These are phyloP conservation scores for Exophiala phaeomuriformis DNA, from an alignment of 2,329 filamentous ascomycete genomes.

Conservation along the genomic window DNA sequence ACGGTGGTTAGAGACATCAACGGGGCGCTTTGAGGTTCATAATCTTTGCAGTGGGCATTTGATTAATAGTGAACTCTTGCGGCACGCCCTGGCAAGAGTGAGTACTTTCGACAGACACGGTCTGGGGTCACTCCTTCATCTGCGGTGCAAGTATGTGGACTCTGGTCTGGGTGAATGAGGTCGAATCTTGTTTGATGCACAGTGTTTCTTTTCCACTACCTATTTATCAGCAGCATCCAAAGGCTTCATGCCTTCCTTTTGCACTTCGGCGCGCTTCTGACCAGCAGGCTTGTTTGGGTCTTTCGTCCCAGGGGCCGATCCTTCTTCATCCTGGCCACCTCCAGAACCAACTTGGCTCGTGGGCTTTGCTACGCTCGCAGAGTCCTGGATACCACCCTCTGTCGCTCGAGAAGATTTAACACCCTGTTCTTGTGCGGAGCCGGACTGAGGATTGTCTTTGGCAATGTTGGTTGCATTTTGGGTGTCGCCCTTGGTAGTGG, in stretches of 20 bases:
- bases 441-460: constrained; percentile 5
- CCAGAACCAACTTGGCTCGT: background rate
- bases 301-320: constrained; percentile 2
- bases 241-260: constrained; percentile 5
- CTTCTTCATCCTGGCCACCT: constrained; percentile 3
- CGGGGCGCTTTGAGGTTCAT: too few relatives aligned
- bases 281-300: constrained; percentile 10
- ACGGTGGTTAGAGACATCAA: too few relatives aligned
- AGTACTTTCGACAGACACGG: too few relatives aligned
- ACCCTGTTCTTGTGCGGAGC: background rate
- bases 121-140: too few relatives aligned
- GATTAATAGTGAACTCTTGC: too few relatives aligned
- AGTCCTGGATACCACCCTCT: constrained; percentile 1
- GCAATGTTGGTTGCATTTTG: constrained; percentile 2
- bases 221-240: constrained; percentile 3
- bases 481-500: constrained; percentile 8
- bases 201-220: background rate
- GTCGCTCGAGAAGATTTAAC: constrained; percentile 6
- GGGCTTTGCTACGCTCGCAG: constrained; percentile 1
- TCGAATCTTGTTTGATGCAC: too few relatives aligned
- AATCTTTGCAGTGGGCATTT: too few relatives aligned
- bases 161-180: too few relatives aligned
- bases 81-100: too few relatives aligned
- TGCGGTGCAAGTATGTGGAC: too few relatives aligned
- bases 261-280: constrained; percentile 6